Base-by-base conservation (phyloP, 768 basidiomycete species). In the Lyophyllum atratum region DNA sequence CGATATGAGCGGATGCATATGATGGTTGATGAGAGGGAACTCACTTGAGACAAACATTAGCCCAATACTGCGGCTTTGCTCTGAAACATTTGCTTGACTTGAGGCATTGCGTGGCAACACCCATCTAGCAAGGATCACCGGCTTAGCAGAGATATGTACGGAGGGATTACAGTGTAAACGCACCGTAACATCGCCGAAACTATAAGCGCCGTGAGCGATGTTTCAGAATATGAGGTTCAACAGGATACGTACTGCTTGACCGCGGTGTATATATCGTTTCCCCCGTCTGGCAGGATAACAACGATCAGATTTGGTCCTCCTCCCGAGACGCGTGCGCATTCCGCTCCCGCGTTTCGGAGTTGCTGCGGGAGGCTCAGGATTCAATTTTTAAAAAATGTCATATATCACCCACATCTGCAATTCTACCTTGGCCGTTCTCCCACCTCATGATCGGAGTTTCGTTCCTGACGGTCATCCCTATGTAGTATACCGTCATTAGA, bases 31-130 rank as follows among this genome's bases (percentile, higher is more conserved):
- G n/a, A 15, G 21, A 22, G 29, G 31, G 34, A 8, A 71, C 85
- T 49, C 60, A 91, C 92, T 93, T 93, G 11, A 93, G 68, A 64
- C 85, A 85, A 0, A 93, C 87, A 59, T 93, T 94, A 0, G 90
- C 90, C 67, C 81, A 93, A 58, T 92, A 94, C 59, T 93, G 92
- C 0, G 78, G 67, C 53, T 86, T 92, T 0, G 89, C 91, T 0
- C 81, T 69, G 49, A 66, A 72, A 64, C 87, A 87, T 59, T 92
- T 90, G 6, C 58, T 66, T 2, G 79, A 75, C 70, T 89, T 89
- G 54, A 93, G 59, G 67, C 92, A 93, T 55, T 93, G 92, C 0
- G 92, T 93, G 0, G 90, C 84, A 9, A 93, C 86, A 39, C 92
- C 92, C 64, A 81, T 78, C 85, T 90, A 64, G 19, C 56, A 19